Evolutionary conservation across 768 basidiomycete genomes (phyloP), one percentile per base, ranked within the genome.

Genomic region (Hericium alpestre): DNA sequence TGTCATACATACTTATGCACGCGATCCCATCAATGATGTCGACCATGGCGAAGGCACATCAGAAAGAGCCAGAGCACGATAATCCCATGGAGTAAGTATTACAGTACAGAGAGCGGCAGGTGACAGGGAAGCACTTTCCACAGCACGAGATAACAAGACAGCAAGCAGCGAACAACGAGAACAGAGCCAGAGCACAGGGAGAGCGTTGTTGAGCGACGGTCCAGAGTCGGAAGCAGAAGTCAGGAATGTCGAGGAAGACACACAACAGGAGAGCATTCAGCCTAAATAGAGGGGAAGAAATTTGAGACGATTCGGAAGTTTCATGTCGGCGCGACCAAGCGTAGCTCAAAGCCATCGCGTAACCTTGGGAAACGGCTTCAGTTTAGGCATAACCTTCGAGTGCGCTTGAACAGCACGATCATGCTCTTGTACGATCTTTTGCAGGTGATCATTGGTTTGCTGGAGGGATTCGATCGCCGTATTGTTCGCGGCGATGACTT

Each of bases 391-490:
- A 7, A 4, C 12, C 43, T 54, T 32, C 40, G 23, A 22, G 27
- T 48, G 20, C 16, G 55, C 55, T n/a, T 56, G 55, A 6, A 50
- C 55, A 12, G 23, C 32, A n/a, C 55, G 55, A 20, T 56, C 55
- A 47, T 56, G 55, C 27, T 40, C 55, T n/a, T 38, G 47, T 22
- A 56, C 15, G 5, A 27, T 18, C 18, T 48, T n/a, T 25, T 37
- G 23, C 2, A 39, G 5, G 9, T 37, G 32, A 7, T n/a, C 25
- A 16, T 3, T 18, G n/a, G 32, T 37, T 10, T 48, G 46, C 25
- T 40, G 32, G 7, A 15, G 22, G 10, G 49, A 23, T 10, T 27
- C 25, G n/a, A 20, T 20, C 20, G 47, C 55, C 39, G 38, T n/a
- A n/a, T 15, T 47, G 16, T 37, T 23, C n/a, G 55, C 55, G 18